Percentiles rank a stretch among this genome's conserved stretches.
phyloP scores from a whole-genome alignment of 805 yeast species.

The Nakazawaea anatomiae region DNA sequence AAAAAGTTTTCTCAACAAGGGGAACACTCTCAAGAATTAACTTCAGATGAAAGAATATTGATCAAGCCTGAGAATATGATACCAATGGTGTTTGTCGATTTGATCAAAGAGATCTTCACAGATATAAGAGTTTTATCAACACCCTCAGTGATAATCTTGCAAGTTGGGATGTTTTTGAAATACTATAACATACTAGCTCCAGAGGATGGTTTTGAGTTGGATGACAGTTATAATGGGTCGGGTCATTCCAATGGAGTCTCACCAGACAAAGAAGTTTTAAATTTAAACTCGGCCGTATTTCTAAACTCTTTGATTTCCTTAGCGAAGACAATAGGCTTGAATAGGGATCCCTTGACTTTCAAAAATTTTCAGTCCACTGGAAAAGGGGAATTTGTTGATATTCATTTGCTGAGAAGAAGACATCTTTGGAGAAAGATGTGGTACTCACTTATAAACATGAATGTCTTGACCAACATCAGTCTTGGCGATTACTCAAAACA shows the following conservation, averaged over 20 bases:
- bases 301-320: constrained; percentile 32
- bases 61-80: constrained; percentile 35
- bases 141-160: constrained; percentile 46
- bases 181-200: constrained; percentile 52
- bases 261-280: constrained; percentile 26
- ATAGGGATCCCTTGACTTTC: constrained; percentile 41
- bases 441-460: constrained; percentile 27
- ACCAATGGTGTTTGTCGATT: constrained; percentile 33
- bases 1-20: constrained; percentile 15
- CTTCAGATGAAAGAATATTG: constrained; percentile 24
- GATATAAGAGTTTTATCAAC: constrained; percentile 35
- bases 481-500: constrained; percentile 32
- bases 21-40: constrained; percentile 19
- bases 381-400: constrained; percentile 20
- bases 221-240: constrained; percentile 28
- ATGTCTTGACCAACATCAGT: constrained; percentile 27
- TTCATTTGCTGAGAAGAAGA: constrained; percentile 25
- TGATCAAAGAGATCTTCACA: constrained; percentile 39
- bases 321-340: constrained; percentile 41
- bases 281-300: constrained; percentile 29
- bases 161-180: constrained; percentile 53
- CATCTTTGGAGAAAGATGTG: constrained; percentile 36
- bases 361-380: constrained; percentile 23
- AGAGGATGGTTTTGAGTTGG: constrained; percentile 43
- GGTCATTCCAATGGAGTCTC: constrained; percentile 24